Evolutionary conservation across 177 flowering plant species (phyloP).

Genomic region (Telopea speciosissima): DNA sequence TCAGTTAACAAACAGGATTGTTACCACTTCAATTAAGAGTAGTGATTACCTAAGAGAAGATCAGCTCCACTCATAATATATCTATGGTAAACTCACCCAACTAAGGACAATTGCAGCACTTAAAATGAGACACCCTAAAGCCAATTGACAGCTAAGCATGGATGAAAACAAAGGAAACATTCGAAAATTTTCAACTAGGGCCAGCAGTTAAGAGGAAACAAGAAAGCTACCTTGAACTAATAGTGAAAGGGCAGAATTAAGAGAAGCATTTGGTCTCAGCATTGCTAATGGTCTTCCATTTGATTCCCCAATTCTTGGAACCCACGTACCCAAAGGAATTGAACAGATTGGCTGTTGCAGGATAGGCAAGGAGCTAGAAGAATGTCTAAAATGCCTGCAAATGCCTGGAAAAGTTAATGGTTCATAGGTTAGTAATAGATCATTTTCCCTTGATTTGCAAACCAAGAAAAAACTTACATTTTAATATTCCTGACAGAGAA

Average conservation of each 20-base stretch:
- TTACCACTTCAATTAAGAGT: too few relatives aligned
- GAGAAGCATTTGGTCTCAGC: slow-evolving; percentile 75
- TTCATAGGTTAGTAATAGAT: slow-evolving; percentile 11
- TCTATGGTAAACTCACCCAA: not conserved
- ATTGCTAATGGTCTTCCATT: slow-evolving; percentile 59
- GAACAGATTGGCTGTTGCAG: slow-evolving; percentile 74
- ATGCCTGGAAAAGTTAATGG: slow-evolving; percentile 51
- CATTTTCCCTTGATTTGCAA: not conserved
- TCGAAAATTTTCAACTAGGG: not conserved
- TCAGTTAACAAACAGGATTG: too few relatives aligned
- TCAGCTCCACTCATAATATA: not conserved
- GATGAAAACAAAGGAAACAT: not conserved
- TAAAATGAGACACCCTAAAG: not conserved
- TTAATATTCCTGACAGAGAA: slow-evolving; percentile 81
- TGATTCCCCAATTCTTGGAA: slow-evolving; percentile 76
- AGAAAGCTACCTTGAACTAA: slow-evolving; percentile 62
- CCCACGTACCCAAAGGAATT: slow-evolving; percentile 90
- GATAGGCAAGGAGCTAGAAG: slow-evolving; percentile 69
- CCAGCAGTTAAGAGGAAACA: slow-evolving; percentile 1
- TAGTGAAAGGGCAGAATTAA: slow-evolving; percentile 65
- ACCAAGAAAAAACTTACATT: slow-evolving; percentile 46
- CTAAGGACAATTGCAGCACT: not conserved
- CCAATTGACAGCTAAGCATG: not conserved
- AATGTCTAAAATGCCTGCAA: slow-evolving; percentile 80
- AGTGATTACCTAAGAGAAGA: too few relatives aligned